Conservation (phyloP, 192 early-diverging fungal species). For the Dissophora globulifera region DNA sequence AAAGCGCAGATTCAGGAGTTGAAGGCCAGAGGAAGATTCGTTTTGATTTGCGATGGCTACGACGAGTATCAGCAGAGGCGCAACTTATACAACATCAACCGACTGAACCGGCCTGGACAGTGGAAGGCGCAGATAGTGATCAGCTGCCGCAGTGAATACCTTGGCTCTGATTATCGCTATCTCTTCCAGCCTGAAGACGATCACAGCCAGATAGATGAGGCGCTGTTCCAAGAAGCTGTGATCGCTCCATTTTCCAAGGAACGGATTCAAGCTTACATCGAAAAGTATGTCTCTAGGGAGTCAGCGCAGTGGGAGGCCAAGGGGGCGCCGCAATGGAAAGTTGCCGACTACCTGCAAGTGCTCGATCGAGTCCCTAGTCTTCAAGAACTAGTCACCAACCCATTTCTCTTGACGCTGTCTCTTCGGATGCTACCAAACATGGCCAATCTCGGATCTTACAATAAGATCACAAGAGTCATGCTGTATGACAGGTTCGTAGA, state of each 20-base stretch:
- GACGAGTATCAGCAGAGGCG: slow-evolving; percentile 30
- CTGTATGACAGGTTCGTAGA: slow-evolving; percentile 29
- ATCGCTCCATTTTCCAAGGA: slow-evolving; percentile 26
- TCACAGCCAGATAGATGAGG: background rate
- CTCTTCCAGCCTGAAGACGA: slow-evolving; percentile 15
- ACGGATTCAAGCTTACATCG: slow-evolving; percentile 11
- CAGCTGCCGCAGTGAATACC: slow-evolving; percentile 34
- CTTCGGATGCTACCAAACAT: slow-evolving; percentile 19
- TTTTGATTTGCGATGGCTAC: slow-evolving; percentile 35
- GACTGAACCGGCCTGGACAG: slow-evolving; percentile 14
- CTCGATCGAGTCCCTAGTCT: slow-evolving; percentile 21
- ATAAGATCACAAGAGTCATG: slow-evolving; percentile 2
- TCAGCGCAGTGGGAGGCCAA: background rate
- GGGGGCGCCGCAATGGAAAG: background rate
- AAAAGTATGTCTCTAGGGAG: slow-evolving; percentile 19
- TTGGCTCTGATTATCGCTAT: slow-evolving; percentile 23
- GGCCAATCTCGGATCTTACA: slow-evolving; percentile 9
- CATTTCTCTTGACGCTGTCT: slow-evolving; percentile 24
- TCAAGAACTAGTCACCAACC: slow-evolving; percentile 27
- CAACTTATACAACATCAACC: slow-evolving; percentile 20
- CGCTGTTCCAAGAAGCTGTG: slow-evolving; percentile 21
- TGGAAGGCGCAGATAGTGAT: slow-evolving; percentile 26
- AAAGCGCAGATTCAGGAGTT: slow-evolving; percentile 26
- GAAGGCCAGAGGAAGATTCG: slow-evolving; percentile 15
- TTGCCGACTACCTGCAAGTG: slow-evolving; percentile 3